Evolutionary conservation across 306 rosid species (phyloP), one percentile per base, ranked within the genome.

Genomic region (Vigna reflexopilosa): DNA sequence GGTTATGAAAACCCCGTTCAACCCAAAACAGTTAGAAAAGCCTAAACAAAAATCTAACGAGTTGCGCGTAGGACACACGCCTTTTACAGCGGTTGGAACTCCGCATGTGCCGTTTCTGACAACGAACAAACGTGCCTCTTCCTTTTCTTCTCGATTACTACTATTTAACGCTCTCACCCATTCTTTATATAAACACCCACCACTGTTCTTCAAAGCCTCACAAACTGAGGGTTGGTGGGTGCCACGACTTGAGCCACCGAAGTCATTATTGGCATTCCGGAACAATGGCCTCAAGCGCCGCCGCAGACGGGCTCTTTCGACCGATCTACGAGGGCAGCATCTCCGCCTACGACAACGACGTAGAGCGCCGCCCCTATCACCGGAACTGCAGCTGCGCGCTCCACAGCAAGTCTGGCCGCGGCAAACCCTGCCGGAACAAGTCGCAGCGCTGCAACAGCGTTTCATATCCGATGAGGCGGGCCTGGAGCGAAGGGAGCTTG

Each of bases 311-410:
- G 2, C 20, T 89, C 9, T 73, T 87, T 74, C 80, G 87, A 24
- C 75, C 87, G 1, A 47, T 91, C 45, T 88, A 68, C 36, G 98
- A 87, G 22, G 93, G 88, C 0, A 77, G 89, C 67, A 76, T 88
- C 16, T 70, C 93, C 26, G 80, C 85, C 5, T 61, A 65, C 49
- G 85, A 88, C 72, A 45, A 85, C 73, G 63, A 59, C 30, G 78
- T 89, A 5, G 90, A 90, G 26, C 90, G 95, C 51, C 87, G 92
- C 69, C 98, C 98, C 1, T 91, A 90, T 78, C 98, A 86, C 65
- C 56, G 76, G 0, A 86, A 86, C 16, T 86, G 89, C 10, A 56
- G 85, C 1, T 86, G 89, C 7, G 85, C 81, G 0, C 80, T 86
- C 1, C 89, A 83, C 9, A 58, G 50, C 55, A 80, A 63, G 65